Base-by-base conservation (phyloP, 176 grass and related monocot genomes). In the Microstegium vimineum region DNA sequence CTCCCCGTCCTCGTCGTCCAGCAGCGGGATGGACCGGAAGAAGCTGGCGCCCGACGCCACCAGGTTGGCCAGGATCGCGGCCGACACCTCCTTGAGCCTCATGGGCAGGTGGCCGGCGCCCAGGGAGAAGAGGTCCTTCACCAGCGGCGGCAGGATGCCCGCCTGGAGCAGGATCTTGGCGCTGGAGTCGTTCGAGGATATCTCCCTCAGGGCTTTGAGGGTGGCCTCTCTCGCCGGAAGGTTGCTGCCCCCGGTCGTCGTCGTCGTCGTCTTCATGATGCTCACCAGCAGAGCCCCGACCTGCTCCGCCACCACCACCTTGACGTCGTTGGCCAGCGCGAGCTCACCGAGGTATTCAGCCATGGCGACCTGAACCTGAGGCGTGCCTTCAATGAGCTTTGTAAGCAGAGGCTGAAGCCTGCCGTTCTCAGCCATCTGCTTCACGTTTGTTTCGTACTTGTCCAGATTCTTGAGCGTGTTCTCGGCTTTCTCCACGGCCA, bases 361-460 rank as follows among this genome's bases (percentile, higher is more conserved):
- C 94, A 97, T 97, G 51, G 83, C 85, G 1, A 94, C 68, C 69
- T 90, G 94, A 64, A 82, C 85, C 46, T 89, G 77, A 17, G 85
- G 83, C 1, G 81, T 38, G 18, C 94, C 92, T 79, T 91, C 1
- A 43, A 90, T 17, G 26, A 95, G 87, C 7, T 88, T 88, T 5
- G 81, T 90, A 1, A 95, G 86, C 59, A 95, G 90, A 11, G 93
- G 93, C 72, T 92, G 82, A 6, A 95, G 85, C 81, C 93, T 82
- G 51, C 93, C 93, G 66, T 95, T 95, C 46, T 95, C 93, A 7
- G 90, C 93, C 93, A 95, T 95, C 17, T 91, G 93, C 87, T 92
- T 92, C 34, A 92, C 87, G 81, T 92, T 95, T 1, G 71, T 82
- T 26, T 95, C 93, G 7, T 84, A 82, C 75, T 73, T 76, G 71